phyloP scores from a whole-genome alignment of 176 grass and related monocot species.

The Cenchrus fungigraminus region DNA sequence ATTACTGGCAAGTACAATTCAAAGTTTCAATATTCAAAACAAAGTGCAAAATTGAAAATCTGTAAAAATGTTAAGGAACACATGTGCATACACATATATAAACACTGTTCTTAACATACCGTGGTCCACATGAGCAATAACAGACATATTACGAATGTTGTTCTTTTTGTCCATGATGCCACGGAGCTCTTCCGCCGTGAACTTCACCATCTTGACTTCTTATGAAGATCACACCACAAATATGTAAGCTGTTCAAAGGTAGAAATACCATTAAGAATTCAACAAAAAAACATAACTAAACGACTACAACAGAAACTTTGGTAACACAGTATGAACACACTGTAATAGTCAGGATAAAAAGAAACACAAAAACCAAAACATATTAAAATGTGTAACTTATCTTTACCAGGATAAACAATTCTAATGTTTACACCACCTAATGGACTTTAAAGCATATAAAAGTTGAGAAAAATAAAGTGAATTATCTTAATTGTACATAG shows the following conservation, averaged over 20 bases:
- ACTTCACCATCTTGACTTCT: constrained; percentile 84
- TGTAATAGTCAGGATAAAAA: not conserved
- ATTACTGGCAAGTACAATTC: too few species aligned
- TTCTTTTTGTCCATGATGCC: constrained; percentile 77
- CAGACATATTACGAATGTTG: constrained; percentile 78
- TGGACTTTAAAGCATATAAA: not conserved
- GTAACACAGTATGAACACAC: not conserved
- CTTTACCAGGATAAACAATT: not conserved
- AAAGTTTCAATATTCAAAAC: too few species aligned
- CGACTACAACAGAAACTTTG: not conserved
- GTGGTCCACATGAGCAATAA: constrained; percentile 73
- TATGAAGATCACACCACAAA: constrained; percentile 39
- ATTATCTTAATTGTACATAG: not conserved
- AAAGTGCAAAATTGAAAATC: too few species aligned
- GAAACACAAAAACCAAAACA: not conserved
- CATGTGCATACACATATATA: too few species aligned
- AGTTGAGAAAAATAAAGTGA: not conserved
- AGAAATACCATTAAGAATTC: not conserved
- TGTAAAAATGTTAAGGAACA: too few species aligned
- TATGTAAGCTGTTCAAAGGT: not conserved
- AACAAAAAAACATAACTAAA: not conserved
- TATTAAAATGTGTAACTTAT: not conserved
- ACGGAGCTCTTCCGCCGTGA: constrained; percentile 74
- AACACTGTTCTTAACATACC: constrained; percentile 38
- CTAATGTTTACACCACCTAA: not conserved